A percentile compares a stretch with the other conserved stretches of the same genome.
Conservation (phyloP, 2,329 filamentous ascomycete species). For the Sclerotinia borealis region DNA sequence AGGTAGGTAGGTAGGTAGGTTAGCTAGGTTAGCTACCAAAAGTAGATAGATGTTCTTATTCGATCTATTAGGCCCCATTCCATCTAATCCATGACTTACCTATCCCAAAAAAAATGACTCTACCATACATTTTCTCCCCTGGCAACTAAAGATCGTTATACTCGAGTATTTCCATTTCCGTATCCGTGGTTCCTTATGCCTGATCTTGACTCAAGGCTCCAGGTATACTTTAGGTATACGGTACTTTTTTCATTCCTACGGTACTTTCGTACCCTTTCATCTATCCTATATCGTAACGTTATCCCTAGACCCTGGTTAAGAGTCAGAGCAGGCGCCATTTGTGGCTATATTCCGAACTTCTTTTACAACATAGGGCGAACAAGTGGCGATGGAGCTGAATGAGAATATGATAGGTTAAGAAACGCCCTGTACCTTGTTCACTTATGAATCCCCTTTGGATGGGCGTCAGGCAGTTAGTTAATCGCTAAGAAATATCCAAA, state of each 20-base stretch:
- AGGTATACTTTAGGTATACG: background rate
- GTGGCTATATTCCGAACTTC: constrained; percentile 5
- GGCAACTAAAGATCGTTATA: background rate
- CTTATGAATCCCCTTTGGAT: background rate
- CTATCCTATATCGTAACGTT: background rate
- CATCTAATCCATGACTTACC: background rate
- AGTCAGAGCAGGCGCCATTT: constrained; percentile 2
- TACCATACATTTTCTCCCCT: background rate
- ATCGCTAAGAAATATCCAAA: background rate
- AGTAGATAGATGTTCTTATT: too few species aligned
- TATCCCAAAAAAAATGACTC: background rate
- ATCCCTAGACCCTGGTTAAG: background rate
- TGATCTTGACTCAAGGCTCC: background rate
- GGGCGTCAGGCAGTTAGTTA: background rate
- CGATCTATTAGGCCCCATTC: background rate
- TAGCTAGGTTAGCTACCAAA: too few species aligned
- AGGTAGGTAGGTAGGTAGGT: background rate
- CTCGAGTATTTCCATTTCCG: background rate
- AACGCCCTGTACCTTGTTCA: background rate
- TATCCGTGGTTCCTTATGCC: background rate
- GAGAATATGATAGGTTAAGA: constrained; percentile 4
- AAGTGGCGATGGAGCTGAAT: background rate
- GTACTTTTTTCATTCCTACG: background rate
- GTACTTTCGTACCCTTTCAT: background rate
- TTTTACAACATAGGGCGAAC: constrained; percentile 3